A percentile compares a stretch with the other conserved stretches of the same genome.
Conservation (phyloP, 768 basidiomycete species). For the Tephrocybe sp. region DNA sequence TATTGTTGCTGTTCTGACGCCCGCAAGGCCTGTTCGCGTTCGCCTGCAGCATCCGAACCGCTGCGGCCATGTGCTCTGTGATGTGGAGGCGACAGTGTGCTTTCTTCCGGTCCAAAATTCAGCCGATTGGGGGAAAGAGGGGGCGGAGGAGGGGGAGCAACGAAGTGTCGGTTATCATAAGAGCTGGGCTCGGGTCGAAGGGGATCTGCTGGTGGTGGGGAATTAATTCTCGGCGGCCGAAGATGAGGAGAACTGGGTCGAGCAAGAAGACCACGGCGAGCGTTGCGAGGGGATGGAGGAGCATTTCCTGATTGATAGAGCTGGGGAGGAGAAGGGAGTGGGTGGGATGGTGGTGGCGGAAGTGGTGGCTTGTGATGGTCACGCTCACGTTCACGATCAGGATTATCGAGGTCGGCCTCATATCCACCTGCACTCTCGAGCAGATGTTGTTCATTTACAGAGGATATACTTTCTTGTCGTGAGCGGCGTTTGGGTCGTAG, state of each 20-base stretch:
- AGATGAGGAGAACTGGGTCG: conserved; percentile 36
- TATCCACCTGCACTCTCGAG: conserved; percentile 59
- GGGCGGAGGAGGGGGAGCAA: conserved; percentile 35
- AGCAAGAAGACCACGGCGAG: conserved; percentile 29
- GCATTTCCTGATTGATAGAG: conserved; percentile 20
- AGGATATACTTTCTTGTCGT: conserved; percentile 69
- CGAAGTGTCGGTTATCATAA: conserved; percentile 10
- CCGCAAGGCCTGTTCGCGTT: conserved; percentile 42
- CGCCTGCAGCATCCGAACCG: conserved; percentile 50
- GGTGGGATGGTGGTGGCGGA: conserved; percentile 35
- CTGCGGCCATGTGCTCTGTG: conserved; percentile 37
- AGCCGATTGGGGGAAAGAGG: conserved; percentile 44
- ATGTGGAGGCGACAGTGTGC: conserved; percentile 29
- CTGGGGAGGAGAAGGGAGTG: conserved; percentile 22
- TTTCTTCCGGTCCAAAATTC: conserved; percentile 37
- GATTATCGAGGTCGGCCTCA: conserved; percentile 67
- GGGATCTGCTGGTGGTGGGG: conserved; percentile 27
- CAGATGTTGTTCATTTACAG: conserved; percentile 56
- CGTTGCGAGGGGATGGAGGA: conserved; percentile 36
- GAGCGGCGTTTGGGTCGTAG: conserved; percentile 51
- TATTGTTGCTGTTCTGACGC: conserved; percentile 32
- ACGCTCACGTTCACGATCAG: conserved; percentile 52
- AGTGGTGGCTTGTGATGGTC: conserved; percentile 39
- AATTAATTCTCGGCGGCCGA: conserved; percentile 25
- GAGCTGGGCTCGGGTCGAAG: conserved; percentile 13